phyloP scores from a whole-genome alignment of 371 early-diverging fungal genomes.

The Mucor mucedo region DNA sequence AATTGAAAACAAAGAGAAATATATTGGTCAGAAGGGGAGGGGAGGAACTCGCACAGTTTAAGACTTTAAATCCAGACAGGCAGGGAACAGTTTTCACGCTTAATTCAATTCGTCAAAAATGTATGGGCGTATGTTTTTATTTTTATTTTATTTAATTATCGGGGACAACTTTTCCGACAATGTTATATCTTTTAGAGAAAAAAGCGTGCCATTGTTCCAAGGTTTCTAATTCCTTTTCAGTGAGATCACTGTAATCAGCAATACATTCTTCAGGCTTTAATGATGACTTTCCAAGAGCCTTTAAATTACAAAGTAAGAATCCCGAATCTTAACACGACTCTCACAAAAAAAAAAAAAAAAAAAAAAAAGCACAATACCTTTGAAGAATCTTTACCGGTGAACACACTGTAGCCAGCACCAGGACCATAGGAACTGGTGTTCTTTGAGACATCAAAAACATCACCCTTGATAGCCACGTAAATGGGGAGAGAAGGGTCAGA shows the following conservation, averaged over 20 bases:
- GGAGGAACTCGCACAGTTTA: neutral
- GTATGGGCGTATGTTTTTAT: neutral
- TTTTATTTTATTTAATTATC: slow-evolving; percentile 24
- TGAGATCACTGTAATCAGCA: slow-evolving; percentile 69
- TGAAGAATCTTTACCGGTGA: slow-evolving; percentile 84
- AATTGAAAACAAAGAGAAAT: slow-evolving; percentile 5
- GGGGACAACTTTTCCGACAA: slow-evolving; percentile 68
- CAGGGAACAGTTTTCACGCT: too few species aligned
- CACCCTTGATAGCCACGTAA: slow-evolving; percentile 85
- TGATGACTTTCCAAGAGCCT: slow-evolving; percentile 81
- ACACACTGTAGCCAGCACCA: slow-evolving; percentile 71
- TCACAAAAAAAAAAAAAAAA: neutral
- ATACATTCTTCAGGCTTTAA: slow-evolving; percentile 78
- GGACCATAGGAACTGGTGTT: slow-evolving; percentile 73
- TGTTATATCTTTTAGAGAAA: slow-evolving; percentile 78
- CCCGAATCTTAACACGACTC: neutral
- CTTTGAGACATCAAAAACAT: slow-evolving; percentile 79
- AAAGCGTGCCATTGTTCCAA: slow-evolving; percentile 81
- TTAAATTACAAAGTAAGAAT: neutral
- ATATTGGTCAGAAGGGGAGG: neutral
- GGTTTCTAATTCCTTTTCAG: slow-evolving; percentile 70
- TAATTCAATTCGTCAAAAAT: too few species aligned
- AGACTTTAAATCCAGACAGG: neutral
- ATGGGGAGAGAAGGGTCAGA: slow-evolving; percentile 68
- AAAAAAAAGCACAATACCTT: slow-evolving; percentile 54